Evolutionary conservation across 768 basidiomycete genomes (phyloP).

Genomic region (Clavaria fumosa): DNA sequence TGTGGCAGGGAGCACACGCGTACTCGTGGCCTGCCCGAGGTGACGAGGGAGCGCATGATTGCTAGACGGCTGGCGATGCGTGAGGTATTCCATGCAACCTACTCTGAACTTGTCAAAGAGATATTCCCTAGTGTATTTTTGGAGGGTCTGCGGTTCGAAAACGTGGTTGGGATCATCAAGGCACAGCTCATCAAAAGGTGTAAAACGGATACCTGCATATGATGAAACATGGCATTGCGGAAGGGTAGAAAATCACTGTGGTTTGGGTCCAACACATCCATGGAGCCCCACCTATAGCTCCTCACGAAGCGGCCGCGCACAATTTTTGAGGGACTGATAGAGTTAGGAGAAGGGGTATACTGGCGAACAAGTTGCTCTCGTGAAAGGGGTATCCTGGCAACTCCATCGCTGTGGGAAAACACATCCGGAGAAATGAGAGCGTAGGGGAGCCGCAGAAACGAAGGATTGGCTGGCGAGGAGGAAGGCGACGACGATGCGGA

Average conservation of each 20-base stretch:
- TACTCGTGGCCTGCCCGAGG: conserved; percentile 15
- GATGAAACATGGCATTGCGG: conserved; percentile 68
- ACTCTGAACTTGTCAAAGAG: conserved; percentile 62
- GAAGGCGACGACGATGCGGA: conserved; percentile 45
- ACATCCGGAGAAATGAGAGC: conserved; percentile 72
- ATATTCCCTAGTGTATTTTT: conserved; percentile 74
- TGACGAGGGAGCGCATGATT: conserved; percentile 32
- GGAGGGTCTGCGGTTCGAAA: conserved; percentile 44
- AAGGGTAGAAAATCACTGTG: conserved; percentile 75
- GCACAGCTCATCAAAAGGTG: conserved; percentile 9
- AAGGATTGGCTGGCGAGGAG: conserved; percentile 45
- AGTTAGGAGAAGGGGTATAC: conserved; percentile 46
- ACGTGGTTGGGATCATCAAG: conserved; percentile 4
- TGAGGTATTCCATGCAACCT: conserved; percentile 42
- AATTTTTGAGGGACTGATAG: conserved; percentile 30
- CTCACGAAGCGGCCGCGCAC: conserved; percentile 51
- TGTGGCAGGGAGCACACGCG: conserved; percentile 26
- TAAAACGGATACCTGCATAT: conserved; percentile 55
- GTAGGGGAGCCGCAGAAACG: conserved; percentile 60
- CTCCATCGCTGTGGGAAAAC: conserved; percentile 75
- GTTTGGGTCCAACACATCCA: conserved; percentile 63
- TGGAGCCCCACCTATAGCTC: conserved; percentile 68
- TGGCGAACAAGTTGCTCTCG: conserved; percentile 62
- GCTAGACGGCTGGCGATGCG: conserved; percentile 31
- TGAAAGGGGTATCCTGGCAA: conserved; percentile 36